A percentile compares a stretch with the other conserved stretches of the same genome.
Evolutionary conservation across 2,329 filamentous ascomycete species (phyloP).

Genomic region (Clonostachys solani): DNA sequence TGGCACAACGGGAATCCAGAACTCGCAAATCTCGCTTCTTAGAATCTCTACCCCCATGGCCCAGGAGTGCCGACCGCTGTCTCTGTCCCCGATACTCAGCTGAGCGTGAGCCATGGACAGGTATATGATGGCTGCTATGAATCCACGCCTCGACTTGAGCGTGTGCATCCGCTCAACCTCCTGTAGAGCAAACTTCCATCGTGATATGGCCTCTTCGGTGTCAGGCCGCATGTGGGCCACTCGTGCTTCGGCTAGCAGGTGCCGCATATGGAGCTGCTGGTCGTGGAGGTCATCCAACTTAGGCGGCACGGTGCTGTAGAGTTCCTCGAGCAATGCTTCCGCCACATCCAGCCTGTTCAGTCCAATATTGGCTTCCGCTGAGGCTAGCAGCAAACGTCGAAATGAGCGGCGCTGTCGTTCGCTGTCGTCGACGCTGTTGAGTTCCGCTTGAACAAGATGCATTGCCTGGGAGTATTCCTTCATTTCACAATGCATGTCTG

Average conservation of each 20-base stretch:
- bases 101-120: conserved; percentile 20
- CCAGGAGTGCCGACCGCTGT: conserved; percentile 13
- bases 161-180: conserved; percentile 12
- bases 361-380: conserved; percentile 15
- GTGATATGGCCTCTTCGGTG: conserved; percentile 7
- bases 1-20: conserved; percentile 18
- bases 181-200: conserved; percentile 12
- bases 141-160: conserved; percentile 12
- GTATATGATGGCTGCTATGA: conserved; percentile 16
- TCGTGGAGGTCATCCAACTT: conserved; percentile 21
- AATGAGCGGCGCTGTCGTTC: conserved; percentile 12
- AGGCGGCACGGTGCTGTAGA: conserved; percentile 9
- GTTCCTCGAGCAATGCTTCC: conserved; percentile 5
- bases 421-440: conserved; percentile 7
- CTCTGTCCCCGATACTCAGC: conserved; percentile 9
- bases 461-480: conserved; percentile 12
- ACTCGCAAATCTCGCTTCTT: conserved; percentile 19
- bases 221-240: conserved; percentile 8
- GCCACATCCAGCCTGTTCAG: conserved; percentile 8
- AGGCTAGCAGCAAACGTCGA: conserved; percentile 14
- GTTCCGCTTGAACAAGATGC: conserved; percentile 12
- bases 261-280: conserved; percentile 21
- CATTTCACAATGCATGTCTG: conserved; percentile 20
- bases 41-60: conserved; percentile 12
- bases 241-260: conserved; percentile 16